Base-by-base conservation (phyloP, 208 protist genomes). In the Paratrypanosoma confusum region DNA sequence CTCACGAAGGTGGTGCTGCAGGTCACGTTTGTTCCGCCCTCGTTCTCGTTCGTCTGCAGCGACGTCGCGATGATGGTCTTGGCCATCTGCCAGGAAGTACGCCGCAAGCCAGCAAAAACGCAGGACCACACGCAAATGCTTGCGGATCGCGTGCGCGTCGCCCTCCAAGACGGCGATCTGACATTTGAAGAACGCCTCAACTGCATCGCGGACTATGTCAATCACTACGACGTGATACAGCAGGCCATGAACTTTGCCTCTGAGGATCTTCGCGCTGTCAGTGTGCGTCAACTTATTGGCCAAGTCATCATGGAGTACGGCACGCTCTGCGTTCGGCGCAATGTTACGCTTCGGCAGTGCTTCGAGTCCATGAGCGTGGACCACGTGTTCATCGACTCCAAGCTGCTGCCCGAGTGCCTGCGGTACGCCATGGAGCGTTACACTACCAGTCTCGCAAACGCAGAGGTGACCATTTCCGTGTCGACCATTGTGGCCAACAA, bases 261-360 rank as follows among this genome's bases (percentile, higher is more conserved):
- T 49, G 76, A 81, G 44, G 36, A 62, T 20, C 57, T 87, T 34
- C 77, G 71, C 11, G 70, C 77, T 8, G 76, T 92, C 22, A 79
- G 87, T 50, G 63, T 92, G 4, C 71, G 78, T 0, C 76, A 92
- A 46, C 65, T 92, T 63, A 33, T 92, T 36, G 83, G 83, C 0
- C 61, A 82, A 31, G 59, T 92, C 20, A 57, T 92, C 20, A 89
- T 87, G 79, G 76, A 92, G 45, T 84, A 73, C 42, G 76, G 70
- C 7, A 53, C 57, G n/a, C 62, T 82, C 38, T 89, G 74, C 44
- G 71, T 92, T 17, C 50, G 41, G 6, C 65, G 60, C 18, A 66
- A 68, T 3, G 34, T 84, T 8, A 51, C 57, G 13, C 66, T 92
- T 26, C 53, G 66, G 23, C 83, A 89, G 57, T 58, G 67, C 18